Evolutionary conservation across 257 asterid genomes (phyloP), one percentile per base, ranked within the genome.

Genomic region (Primulina eburnea): DNA sequence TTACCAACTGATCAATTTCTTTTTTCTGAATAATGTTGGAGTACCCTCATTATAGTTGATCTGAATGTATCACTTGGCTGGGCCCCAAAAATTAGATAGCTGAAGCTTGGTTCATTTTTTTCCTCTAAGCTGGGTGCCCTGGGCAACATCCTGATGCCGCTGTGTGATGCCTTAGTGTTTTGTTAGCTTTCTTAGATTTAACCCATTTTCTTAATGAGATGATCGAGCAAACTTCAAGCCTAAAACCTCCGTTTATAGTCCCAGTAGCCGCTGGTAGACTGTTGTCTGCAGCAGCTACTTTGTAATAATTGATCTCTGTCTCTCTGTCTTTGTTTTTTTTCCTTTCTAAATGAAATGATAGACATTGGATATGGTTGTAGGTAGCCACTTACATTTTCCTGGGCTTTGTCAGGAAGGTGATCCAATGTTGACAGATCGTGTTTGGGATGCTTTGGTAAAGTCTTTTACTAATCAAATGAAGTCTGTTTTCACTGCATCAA

Each of bases 391-490:
- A 81, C 62, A 8, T 65, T 76, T 58, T 55, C 62, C 67, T 64
- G 17, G 79, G 67, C 68, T 77, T 60, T 63, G 66, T 76, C 82
- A 94, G 99, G 99, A 88, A 76, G 96, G 89, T 74, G 99, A 91
- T 74, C 97, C 93, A 11, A 79, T 76, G 72, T 81, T 94, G 75
- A 94, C 98, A 2, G 97, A 89, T 75, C 93, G 97, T 72, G 88
- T 91, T 73, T 91, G 98, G 98, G 97, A 91, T 74, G 97, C 92
- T 64, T 64, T 94, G 61, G 90, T 88, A 21, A 94, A 88, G 77
- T 89, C 97, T 43, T 94, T 94, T 88, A 89, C 96, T 30, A 86
- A 81, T 83, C 99, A 94, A 82, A 88, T 94, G 96, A 92, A 91
- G 84, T 89, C 98, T 65, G 89, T 78, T 77, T 91, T 88, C 89